Evolutionary conservation across 140 eudicot species (phyloP), one percentile per base, ranked within the genome.

Genomic region (Anethum foeniculum): DNA sequence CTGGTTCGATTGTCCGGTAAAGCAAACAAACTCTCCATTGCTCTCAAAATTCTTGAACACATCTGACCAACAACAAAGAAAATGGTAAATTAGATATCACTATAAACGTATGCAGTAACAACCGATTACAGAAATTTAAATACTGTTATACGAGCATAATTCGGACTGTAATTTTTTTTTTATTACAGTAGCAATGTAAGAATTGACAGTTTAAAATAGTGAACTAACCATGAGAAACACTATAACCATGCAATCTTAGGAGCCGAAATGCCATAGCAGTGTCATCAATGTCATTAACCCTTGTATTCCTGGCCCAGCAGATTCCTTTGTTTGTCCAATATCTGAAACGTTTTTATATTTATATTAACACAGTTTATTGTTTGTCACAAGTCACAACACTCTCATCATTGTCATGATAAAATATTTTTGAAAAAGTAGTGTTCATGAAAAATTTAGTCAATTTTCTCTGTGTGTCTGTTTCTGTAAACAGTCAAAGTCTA

Each of bases 241-340:
- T 83, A 75, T 91, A 87, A 18, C 99, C 99, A 74, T 93, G 97
- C 88, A 91, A 76, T 82, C 99, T 88, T 46, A 92, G 83, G 16
- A 95, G 81, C 85, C 99, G 86, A 85, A 95, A 95, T 21, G 85
- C 99, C 99, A 95, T 95, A 1, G 96, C 97, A 12, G 98, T 95
- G 84, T 92, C 99, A 83, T 95, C 99, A 38, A 93, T 85, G 83
- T 95, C 99, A 80, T 92, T 95, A 76, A 95, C 96, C 21, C 75
- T 81, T 12, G 97, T 85, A 51, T 93, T 91, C 84, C 88, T 90
- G 13, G 98, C 99, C 99, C 98, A 92, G 77, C 98, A 92, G 19
- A 95, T 95, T 76, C 99, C 99, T n/a, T 84, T 56, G 13, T 86
- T 80, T 0, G 97, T 89, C 97, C 96, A 92, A 84, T 89, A 84